Evolutionary conservation across 108 stramenopile species (phyloP).

Genomic region (Fistulifera pelliculosa): DNA sequence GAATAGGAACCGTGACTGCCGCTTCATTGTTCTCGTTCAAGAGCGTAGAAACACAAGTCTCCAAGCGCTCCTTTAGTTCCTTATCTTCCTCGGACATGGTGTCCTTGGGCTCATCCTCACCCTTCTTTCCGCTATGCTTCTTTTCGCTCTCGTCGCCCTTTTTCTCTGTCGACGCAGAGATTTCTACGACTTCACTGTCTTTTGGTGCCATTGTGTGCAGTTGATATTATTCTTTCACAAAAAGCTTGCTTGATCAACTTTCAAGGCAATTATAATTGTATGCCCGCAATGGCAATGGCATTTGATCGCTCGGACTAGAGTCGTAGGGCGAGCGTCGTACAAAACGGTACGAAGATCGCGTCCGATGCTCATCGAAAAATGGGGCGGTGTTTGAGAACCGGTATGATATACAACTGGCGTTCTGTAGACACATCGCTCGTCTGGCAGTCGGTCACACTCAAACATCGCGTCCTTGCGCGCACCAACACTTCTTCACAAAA

Average conservation of each 20-base stretch:
- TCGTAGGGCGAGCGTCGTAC: too few species aligned
- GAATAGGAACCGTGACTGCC: constrained; percentile 59
- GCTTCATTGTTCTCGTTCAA: constrained; percentile 58
- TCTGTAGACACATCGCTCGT: too few species aligned
- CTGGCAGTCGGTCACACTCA: too few species aligned
- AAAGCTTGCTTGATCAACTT: not conserved
- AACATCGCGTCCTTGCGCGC: too few species aligned
- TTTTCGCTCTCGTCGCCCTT: constrained; percentile 25
- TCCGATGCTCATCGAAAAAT: constrained; percentile 5
- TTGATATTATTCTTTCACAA: not conserved
- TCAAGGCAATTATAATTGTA: too few species aligned
- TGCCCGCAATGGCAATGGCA: too few species aligned
- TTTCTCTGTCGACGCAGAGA: constrained; percentile 18
- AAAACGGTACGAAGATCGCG: not conserved
- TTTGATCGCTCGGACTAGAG: too few species aligned
- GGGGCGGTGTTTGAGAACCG: too few species aligned
- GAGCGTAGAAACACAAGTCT: constrained; percentile 79
- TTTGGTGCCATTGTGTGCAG: constrained; percentile 29
- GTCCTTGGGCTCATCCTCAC: constrained; percentile 19
- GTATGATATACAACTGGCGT: too few species aligned
- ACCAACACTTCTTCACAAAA: too few species aligned
- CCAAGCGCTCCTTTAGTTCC: constrained; percentile 78
- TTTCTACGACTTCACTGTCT: constrained; percentile 16
- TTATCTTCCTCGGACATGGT: constrained; percentile 76
- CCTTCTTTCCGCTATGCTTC: constrained; percentile 20